phyloP scores from a whole-genome alignment of 345 rosid species.

The Syzygium grande region DNA sequence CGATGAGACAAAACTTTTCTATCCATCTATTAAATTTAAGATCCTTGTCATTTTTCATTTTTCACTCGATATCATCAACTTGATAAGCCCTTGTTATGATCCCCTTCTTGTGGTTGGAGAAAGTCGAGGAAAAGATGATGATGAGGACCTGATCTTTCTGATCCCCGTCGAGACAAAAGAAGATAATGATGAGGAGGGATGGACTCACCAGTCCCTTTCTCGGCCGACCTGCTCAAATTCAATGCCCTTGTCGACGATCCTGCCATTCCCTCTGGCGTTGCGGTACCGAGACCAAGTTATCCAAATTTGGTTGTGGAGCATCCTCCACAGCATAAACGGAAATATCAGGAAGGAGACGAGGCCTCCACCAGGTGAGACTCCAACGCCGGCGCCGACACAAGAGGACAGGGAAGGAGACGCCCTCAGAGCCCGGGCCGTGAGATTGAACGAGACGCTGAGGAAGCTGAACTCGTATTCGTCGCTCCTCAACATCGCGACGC shows the following conservation, averaged over 20 bases:
- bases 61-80: neutral
- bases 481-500: conserved; percentile 35
- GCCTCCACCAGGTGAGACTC: neutral
- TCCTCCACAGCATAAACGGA: conserved; percentile 43
- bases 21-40: neutral
- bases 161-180: neutral
- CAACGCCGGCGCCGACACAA: neutral
- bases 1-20: neutral
- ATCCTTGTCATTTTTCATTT: neutral
- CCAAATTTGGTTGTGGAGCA: conserved; percentile 65
- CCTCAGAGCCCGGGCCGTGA: conserved; percentile 8
- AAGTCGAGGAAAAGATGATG: neutral
- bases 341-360: conserved; percentile 12
- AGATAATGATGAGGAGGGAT: neutral
- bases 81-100: neutral
- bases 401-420: conserved; percentile 13
- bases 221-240: conserved; percentile 81
- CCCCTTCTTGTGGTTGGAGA: neutral
- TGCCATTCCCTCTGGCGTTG: conserved; percentile 46
- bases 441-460: conserved; percentile 45
- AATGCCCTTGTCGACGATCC: conserved; percentile 56
- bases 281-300: conserved; percentile 50
- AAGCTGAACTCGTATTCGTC: conserved; percentile 61
- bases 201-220: conserved; percentile 40
- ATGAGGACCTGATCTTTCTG: neutral